Evolutionary conservation across 2,329 filamentous ascomycete genomes (phyloP).

Genomic region (Leptoxyphium fumago): DNA sequence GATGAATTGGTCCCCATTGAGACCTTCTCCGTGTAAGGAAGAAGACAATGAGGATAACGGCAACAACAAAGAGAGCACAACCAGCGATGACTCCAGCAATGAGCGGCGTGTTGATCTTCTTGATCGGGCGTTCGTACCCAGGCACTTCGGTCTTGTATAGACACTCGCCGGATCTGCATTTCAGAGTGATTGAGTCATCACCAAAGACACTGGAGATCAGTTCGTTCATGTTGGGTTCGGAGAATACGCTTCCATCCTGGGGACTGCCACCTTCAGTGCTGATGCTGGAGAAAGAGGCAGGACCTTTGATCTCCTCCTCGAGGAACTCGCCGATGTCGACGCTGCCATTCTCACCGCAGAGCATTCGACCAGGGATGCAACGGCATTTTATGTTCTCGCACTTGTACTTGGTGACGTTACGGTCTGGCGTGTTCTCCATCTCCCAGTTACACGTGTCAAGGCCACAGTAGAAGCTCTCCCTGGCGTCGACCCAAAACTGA

Average conservation of each 20-base stretch:
- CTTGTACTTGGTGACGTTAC: conserved; percentile 71
- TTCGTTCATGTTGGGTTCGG: conserved; percentile 83
- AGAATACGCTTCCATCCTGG: conserved; percentile 65
- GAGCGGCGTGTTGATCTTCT: conserved; percentile 90
- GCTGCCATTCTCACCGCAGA: conserved; percentile 82
- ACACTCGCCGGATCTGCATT: conserved; percentile 79
- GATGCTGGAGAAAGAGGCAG: conserved; percentile 65
- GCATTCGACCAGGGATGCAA: conserved; percentile 81
- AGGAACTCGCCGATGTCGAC: conserved; percentile 88
- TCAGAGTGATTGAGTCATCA: conserved; percentile 72
- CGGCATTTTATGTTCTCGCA: conserved; percentile 76
- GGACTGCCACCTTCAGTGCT: conserved; percentile 41
- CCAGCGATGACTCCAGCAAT: conserved; percentile 88
- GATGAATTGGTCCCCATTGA: conserved; percentile 56
- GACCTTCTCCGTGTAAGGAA: conserved; percentile 65
- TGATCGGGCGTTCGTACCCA: conserved; percentile 74
- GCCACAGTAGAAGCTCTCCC: conserved; percentile 92
- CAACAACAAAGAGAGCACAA: conserved; percentile 76
- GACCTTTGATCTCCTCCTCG: conserved; percentile 66
- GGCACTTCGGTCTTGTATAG: conserved; percentile 85
- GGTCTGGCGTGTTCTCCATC: conserved; percentile 50
- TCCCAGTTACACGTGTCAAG: conserved; percentile 65
- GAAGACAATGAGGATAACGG: conserved; percentile 69
- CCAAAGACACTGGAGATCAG: conserved; percentile 82
- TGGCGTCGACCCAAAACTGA: conserved; percentile 93